Evolutionary conservation across 2,329 filamentous ascomycete genomes (phyloP).

Genomic region (Pyrenochaeta sp.): DNA sequence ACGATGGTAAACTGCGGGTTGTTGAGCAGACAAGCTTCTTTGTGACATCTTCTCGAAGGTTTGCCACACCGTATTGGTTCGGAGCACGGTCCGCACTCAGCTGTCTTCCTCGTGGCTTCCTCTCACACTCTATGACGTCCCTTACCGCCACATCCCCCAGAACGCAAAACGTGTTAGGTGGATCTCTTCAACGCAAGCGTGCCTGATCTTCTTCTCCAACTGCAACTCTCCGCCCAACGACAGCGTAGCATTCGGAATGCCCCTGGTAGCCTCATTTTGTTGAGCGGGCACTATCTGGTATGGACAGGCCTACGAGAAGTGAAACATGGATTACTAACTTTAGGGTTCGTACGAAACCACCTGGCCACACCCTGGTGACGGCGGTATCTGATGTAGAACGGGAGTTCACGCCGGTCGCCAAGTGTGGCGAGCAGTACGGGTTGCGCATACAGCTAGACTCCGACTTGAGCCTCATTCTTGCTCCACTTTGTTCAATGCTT

Average conservation of each 20-base stretch:
- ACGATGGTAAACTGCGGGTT: background rate
- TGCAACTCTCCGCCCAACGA: slow-evolving; percentile 16
- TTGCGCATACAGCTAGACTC: slow-evolving; percentile 2
- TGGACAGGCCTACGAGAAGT: slow-evolving; percentile 11
- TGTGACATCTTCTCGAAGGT: slow-evolving; percentile 10
- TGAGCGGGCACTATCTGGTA: slow-evolving; percentile 28
- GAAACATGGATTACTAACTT: slow-evolving; percentile 11
- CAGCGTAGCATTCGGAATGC: slow-evolving; percentile 21
- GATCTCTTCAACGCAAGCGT: slow-evolving; percentile 29
- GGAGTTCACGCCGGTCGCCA: slow-evolving; percentile 7
- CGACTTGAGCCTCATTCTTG: background rate
- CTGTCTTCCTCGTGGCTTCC: background rate
- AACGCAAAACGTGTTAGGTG: slow-evolving; percentile 31
- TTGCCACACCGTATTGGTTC: slow-evolving; percentile 12
- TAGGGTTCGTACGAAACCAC: slow-evolving; percentile 23
- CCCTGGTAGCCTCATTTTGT: slow-evolving; percentile 26
- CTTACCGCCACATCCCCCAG: slow-evolving; percentile 8
- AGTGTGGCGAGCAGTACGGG: background rate
- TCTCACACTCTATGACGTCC: slow-evolving; percentile 3
- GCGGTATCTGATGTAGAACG: slow-evolving; percentile 3
- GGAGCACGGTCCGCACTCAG: background rate
- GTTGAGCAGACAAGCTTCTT: slow-evolving; percentile 17
- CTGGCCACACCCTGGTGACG: background rate
- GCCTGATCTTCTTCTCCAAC: slow-evolving; percentile 29
- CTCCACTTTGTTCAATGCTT: background rate